Evolutionary conservation across 2,329 filamentous ascomycete species (phyloP), one percentile per base, ranked within the genome.

Genomic region (Penicillium psychrosexuale): DNA sequence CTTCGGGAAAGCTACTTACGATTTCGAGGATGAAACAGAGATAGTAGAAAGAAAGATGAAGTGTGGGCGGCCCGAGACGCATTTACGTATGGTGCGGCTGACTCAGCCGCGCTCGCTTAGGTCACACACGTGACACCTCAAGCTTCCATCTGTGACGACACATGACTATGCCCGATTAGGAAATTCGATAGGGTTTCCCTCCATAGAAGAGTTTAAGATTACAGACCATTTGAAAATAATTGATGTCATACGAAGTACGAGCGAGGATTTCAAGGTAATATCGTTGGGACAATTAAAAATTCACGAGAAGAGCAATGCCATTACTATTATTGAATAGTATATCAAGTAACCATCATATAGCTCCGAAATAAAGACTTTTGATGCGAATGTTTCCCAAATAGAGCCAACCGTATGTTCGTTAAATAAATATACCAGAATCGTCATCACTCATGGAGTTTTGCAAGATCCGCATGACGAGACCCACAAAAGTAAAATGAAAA

Each of bases 21-120:
- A 66, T 75, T 74, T 72, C 44, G 74, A 75, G 62, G 69, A 76
- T 74, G 74, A 75, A 61, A 52, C 53, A 68, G 68, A 71, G 72
- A 75, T 75, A 70, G 72, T 71, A 73, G 71, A 58, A 73, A 64
- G 70, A 72, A 71, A 66, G 69, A 73, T 53, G 63, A 65, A 68
- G 47, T 59, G 60, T 53, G 58, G 60, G 59, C 61, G 61, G 65
- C 69, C 63, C 61, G 64, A 63, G 62, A 66, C 61, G 67, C 65
- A 69, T 72, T 75, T 74, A 70, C 71, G 70, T 72, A 68, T 69
- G 72, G 67, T 65, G 70, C 48, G 61, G 72, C 66, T 75, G 68
- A 74, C 70, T 75, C 67, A 75, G 68, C 68, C 27, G n/a, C 31
- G 7, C 52, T 54, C 52, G 52, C 52, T 54, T 54, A 54, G 52